Conservation (phyloP, 2,329 filamentous ascomycete genomes). For the Monilinia polystroma region DNA sequence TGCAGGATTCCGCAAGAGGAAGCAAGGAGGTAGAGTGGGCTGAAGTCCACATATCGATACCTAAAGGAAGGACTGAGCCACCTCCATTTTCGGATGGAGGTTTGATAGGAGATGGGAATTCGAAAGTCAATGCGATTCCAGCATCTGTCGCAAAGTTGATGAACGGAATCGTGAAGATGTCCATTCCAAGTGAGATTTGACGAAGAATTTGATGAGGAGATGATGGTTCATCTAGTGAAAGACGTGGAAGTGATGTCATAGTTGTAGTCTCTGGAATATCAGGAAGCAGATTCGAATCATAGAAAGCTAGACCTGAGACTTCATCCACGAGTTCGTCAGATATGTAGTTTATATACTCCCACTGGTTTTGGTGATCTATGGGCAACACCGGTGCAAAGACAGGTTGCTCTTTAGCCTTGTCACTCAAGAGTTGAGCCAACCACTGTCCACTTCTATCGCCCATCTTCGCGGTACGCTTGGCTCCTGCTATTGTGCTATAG, state of each 20-base stretch:
- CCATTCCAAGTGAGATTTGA: slow-evolving; percentile 73
- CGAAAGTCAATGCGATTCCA: slow-evolving; percentile 79
- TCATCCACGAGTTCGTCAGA: slow-evolving; percentile 57
- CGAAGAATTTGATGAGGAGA: slow-evolving; percentile 76
- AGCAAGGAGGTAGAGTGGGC: slow-evolving; percentile 59
- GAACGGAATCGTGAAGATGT: slow-evolving; percentile 77
- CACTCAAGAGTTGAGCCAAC: slow-evolving; percentile 65
- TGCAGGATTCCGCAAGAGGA: slow-evolving; percentile 63
- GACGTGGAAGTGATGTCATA: slow-evolving; percentile 64
- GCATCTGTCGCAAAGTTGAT: slow-evolving; percentile 73
- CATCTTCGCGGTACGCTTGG: slow-evolving; percentile 79
- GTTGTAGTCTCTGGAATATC: slow-evolving; percentile 58
- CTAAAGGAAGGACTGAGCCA: slow-evolving; percentile 53
- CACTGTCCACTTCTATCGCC: slow-evolving; percentile 81
- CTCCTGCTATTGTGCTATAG: slow-evolving; percentile 54
- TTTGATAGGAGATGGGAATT: slow-evolving; percentile 56
- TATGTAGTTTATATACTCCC: slow-evolving; percentile 74
- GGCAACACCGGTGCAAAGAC: slow-evolving; percentile 71
- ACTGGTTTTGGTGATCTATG: slow-evolving; percentile 71
- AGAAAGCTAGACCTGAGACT: slow-evolving; percentile 73
- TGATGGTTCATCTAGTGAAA: slow-evolving; percentile 68
- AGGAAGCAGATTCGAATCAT: slow-evolving; percentile 67
- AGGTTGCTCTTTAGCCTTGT: slow-evolving; percentile 40
- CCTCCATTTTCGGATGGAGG: slow-evolving; percentile 20
- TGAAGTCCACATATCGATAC: slow-evolving; percentile 73